phyloP scores from a whole-genome alignment of 2,329 filamentous ascomycete species.

The Neofusicoccum umdonicola region DNA sequence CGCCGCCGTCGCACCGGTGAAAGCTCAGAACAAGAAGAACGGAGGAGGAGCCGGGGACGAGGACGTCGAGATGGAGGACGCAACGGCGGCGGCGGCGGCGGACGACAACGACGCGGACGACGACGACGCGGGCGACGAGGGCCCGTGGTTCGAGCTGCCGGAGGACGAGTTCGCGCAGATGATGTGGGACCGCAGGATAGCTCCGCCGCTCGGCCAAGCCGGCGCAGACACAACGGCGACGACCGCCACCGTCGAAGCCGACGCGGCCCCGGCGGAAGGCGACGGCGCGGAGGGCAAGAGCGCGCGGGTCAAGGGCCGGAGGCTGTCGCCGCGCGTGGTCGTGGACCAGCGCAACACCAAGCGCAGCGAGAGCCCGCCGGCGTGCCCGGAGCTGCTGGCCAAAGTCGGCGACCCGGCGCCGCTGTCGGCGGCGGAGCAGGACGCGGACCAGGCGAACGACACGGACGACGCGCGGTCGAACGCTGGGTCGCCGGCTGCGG shows the following conservation, averaged over 20 bases:
- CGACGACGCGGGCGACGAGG: slow-evolving; percentile 31
- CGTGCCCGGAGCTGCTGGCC: slow-evolving; percentile 13
- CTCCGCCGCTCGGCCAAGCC: not conserved
- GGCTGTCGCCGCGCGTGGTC: not conserved
- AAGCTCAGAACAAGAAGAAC: slow-evolving; percentile 38
- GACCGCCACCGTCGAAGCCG: too few relatives aligned
- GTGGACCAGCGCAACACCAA: not conserved
- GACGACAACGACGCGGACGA: slow-evolving; percentile 38
- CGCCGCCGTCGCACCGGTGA: slow-evolving; percentile 27
- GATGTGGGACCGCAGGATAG: slow-evolving; percentile 41
- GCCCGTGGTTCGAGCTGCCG: slow-evolving; percentile 43
- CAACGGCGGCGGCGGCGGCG: slow-evolving; percentile 35
- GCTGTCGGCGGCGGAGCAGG: not conserved
- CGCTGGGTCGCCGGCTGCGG: not conserved
- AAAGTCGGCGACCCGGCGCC: slow-evolving; percentile 9
- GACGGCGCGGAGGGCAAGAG: not conserved
- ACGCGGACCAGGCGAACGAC: not conserved
- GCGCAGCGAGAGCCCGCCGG: slow-evolving; percentile 14
- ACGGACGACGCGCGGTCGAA: not conserved
- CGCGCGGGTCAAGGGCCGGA: not conserved
- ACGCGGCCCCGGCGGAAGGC: not conserved
- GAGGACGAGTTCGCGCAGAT: slow-evolving; percentile 43
- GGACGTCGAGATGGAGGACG: slow-evolving; percentile 27
- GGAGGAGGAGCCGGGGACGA: slow-evolving; percentile 38
- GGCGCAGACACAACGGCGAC: too few relatives aligned